Evolutionary conservation across 2,329 filamentous ascomycete species (phyloP).

Genomic region (Pyricularia pennisetigena): DNA sequence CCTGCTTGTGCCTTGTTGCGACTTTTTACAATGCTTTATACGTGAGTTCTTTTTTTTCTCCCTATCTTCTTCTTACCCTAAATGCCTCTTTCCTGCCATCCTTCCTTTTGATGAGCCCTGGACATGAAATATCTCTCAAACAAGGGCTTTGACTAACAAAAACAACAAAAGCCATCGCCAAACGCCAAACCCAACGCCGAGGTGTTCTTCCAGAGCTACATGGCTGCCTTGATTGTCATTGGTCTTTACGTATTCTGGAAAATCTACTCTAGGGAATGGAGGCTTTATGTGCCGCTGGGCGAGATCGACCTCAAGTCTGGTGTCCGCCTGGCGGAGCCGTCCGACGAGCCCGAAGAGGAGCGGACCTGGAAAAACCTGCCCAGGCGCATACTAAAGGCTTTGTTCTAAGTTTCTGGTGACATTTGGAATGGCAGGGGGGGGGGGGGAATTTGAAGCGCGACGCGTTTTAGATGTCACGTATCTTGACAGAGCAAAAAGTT

Average conservation of each 20-base stretch:
- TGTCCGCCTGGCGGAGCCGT: slow-evolving; percentile 42
- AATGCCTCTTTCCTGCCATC: too few relatives aligned
- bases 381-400: slow-evolving; percentile 19
- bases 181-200: slow-evolving; percentile 25
- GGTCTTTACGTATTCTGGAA: slow-evolving; percentile 58
- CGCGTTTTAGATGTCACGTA: neutral
- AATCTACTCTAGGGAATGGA: slow-evolving; percentile 40
- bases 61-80: too few relatives aligned
- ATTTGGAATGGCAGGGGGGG: neutral
- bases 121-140: too few relatives aligned
- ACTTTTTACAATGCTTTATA: slow-evolving; percentile 62
- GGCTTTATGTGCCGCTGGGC: slow-evolving; percentile 42
- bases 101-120: too few relatives aligned
- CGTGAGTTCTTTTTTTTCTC: slow-evolving; percentile 21
- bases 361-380: slow-evolving; percentile 26
- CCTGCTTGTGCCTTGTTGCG: slow-evolving; percentile 57
- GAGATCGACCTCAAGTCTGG: slow-evolving; percentile 56
- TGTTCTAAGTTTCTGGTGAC: slow-evolving; percentile 19
- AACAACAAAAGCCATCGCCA: slow-evolving; percentile 19
- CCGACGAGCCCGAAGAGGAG: slow-evolving; percentile 22
- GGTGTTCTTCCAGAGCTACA: slow-evolving; percentile 49
- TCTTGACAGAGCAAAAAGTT: neutral
- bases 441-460: neutral
- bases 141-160: too few relatives aligned
- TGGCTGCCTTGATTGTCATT: slow-evolving; percentile 45